phyloP scores from a whole-genome alignment of 2,329 filamentous ascomycete species.

The Paecilomyces fulvus region DNA sequence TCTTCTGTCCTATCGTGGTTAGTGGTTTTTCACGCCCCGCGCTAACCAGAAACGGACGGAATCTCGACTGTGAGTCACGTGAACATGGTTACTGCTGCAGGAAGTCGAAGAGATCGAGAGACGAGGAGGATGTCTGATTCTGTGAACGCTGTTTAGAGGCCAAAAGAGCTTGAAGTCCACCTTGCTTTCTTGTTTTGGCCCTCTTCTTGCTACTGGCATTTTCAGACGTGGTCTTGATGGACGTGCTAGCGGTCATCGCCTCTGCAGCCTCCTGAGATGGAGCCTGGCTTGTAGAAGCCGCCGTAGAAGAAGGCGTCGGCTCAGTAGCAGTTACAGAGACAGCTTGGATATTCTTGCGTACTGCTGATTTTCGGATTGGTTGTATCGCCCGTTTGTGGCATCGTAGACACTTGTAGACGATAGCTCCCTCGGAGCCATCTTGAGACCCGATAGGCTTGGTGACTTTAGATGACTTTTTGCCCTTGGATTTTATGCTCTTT shows the following conservation, averaged over 20 bases:
- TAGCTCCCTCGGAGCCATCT: constrained; percentile 12
- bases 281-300: constrained; percentile 4
- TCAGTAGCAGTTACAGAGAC: constrained; percentile 2
- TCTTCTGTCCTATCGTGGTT: not conserved
- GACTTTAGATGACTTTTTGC: constrained; percentile 4
- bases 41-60: constrained; percentile 24
- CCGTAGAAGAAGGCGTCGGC: constrained; percentile 6
- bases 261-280: constrained; percentile 5
- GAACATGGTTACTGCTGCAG: constrained; percentile 31
- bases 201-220: constrained; percentile 48
- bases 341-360: constrained; percentile 6
- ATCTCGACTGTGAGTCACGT: constrained; percentile 44
- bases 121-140: constrained; percentile 17
- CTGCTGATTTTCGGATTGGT: constrained; percentile 11
- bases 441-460: not conserved
- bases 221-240: constrained; percentile 12
- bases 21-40: constrained; percentile 18
- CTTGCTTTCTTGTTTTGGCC: constrained; percentile 46
- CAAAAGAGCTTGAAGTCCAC: constrained; percentile 47
- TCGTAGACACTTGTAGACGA: constrained; percentile 29
- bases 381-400: constrained; percentile 27
- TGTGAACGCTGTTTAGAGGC: constrained; percentile 32
- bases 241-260: constrained; percentile 4
- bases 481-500: constrained; percentile 8
- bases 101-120: constrained; percentile 47